Conservation (phyloP, 73 alveolate species). For the Paraurostyla sp. region DNA sequence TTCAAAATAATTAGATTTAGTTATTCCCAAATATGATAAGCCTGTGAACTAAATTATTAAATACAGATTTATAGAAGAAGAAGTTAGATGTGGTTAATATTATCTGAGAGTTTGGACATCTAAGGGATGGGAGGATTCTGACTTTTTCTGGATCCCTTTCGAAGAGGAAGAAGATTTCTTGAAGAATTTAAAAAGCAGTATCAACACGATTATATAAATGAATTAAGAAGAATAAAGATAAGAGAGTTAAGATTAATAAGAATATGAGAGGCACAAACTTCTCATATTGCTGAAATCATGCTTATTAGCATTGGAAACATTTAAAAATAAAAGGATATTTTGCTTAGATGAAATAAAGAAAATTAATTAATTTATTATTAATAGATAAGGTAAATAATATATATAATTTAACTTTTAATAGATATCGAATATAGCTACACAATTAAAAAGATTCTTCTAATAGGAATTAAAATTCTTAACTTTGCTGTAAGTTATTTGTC, state of each 20-base stretch:
- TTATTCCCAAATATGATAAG: neutral
- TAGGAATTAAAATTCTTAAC: neutral
- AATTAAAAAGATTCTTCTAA: neutral
- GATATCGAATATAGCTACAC: neutral
- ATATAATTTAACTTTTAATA: neutral
- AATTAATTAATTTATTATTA: neutral
- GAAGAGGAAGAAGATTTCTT: constrained; percentile 26
- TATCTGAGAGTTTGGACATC: constrained; percentile 50
- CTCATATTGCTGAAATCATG: neutral
- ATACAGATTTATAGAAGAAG: constrained; percentile 29
- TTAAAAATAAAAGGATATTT: neutral
- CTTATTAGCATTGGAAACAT: neutral
- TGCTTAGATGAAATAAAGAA: constrained; percentile 27
- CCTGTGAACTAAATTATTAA: neutral
- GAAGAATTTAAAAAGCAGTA: neutral
- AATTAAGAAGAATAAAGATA: neutral
- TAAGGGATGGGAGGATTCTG: neutral
- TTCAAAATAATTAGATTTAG: neutral
- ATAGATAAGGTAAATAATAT: neutral
- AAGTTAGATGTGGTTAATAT: constrained; percentile 52
- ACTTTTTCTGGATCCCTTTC: constrained; percentile 4
- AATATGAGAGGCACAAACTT: neutral
- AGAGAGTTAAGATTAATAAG: neutral
- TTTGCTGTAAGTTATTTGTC: neutral
- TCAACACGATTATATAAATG: neutral